These are phyloP conservation scores for Lichina pygmaea DNA, from an alignment of 495 filamentous ascomycete genomes.

Conservation along the genomic window DNA sequence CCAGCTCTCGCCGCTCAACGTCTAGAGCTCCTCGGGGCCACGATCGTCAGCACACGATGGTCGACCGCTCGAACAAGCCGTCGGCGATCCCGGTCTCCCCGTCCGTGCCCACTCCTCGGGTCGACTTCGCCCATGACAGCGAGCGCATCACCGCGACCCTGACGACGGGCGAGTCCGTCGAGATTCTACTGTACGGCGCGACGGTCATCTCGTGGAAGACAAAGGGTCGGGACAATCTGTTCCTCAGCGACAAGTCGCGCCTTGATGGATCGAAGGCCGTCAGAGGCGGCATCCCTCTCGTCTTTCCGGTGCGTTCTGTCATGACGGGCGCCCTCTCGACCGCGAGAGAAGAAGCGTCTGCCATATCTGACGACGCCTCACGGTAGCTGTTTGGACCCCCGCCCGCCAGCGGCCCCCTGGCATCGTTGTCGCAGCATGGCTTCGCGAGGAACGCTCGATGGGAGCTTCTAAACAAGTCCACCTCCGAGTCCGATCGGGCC, in stretches of 20 bases:
- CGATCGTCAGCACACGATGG: constrained; percentile 18
- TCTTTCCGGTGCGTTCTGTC: constrained; percentile 54
- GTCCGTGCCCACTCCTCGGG: constrained; percentile 26
- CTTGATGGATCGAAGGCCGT: constrained; percentile 40
- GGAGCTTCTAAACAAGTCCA: constrained; percentile 50
- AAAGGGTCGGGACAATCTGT: constrained; percentile 62
- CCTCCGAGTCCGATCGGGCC: constrained; percentile 21
- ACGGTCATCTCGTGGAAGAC: constrained; percentile 86
- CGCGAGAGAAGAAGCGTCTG: too few species aligned
- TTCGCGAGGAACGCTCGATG: constrained; percentile 71
- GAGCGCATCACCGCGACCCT: constrained; percentile 40
- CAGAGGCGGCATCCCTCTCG: constrained; percentile 64
- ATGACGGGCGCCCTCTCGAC: too few species aligned
- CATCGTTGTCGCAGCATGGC: constrained; percentile 69
- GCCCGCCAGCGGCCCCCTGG: constrained; percentile 40
- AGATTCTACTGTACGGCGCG: constrained; percentile 70
- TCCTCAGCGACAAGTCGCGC: constrained; percentile 50
- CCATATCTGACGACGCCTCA: too few species aligned
- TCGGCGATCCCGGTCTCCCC: constrained; percentile 36
- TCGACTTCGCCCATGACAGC: constrained; percentile 39
- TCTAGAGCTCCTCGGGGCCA: too few species aligned
- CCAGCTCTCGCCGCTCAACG: too few species aligned
- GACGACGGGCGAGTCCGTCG: constrained; percentile 62
- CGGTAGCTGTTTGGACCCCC: constrained; percentile 70
- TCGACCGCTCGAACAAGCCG: constrained; percentile 67